Conservation (phyloP, 2,329 filamentous ascomycete genomes). For the Alternaria sp. region DNA sequence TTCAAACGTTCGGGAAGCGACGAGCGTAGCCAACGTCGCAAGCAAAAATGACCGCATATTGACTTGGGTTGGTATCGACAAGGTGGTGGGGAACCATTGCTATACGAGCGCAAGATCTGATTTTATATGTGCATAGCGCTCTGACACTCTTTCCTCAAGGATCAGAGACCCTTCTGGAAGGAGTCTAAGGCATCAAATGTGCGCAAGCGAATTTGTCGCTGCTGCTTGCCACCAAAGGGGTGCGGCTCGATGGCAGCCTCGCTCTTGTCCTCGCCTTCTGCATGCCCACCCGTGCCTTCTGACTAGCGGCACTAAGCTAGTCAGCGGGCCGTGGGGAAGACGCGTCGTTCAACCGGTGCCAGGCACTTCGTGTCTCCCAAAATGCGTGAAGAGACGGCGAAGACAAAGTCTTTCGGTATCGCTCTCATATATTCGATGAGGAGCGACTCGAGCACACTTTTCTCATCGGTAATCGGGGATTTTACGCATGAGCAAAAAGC, state of each 20-base stretch:
- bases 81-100: not conserved
- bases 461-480: no score
- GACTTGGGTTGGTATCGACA: not conserved
- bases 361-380: not conserved
- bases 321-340: not conserved
- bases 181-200: not conserved
- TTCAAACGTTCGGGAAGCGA: constrained; percentile 6
- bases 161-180: not conserved
- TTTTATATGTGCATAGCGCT: not conserved
- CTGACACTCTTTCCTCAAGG: not conserved
- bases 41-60: not conserved
- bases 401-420: not conserved
- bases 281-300: not conserved
- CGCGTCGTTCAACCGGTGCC: not conserved
- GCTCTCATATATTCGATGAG: no score
- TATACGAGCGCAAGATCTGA: not conserved
- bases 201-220: not conserved
- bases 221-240: not conserved
- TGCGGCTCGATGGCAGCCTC: not conserved
- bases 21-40: not conserved
- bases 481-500: no score
- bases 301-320: not conserved
- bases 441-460: no score
- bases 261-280: not conserved
- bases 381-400: not conserved